Percentiles rank a stretch among this genome's conserved stretches.
These are phyloP conservation scores for Heliosperma pusillum DNA, from an alignment of 148 eudicot species.

Conservation along the genomic window DNA sequence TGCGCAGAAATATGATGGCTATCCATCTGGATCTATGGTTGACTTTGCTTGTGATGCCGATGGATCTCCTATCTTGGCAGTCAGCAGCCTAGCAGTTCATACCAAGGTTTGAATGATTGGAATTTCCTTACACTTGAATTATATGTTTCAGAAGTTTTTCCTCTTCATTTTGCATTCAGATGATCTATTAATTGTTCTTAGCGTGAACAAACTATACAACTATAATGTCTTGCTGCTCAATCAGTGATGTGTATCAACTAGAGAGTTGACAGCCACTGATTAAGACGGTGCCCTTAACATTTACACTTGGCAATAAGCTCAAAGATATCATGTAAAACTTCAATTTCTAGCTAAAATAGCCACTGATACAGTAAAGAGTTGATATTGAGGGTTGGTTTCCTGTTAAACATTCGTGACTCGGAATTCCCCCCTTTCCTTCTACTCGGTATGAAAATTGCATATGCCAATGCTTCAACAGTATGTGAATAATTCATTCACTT, in stretches of 20 bases:
- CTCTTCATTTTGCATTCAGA: neutral
- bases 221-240: neutral
- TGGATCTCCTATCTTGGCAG: constrained; percentile 89
- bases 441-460: neutral
- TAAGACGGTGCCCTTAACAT: neutral
- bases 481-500: neutral
- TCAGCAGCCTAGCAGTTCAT: constrained; percentile 94
- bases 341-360: neutral
- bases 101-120: constrained; percentile 51
- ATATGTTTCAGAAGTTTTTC: neutral
- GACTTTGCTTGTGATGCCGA: constrained; percentile 86
- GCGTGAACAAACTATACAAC: neutral
- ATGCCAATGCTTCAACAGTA: neutral
- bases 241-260: neutral
- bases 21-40: constrained; percentile 94
- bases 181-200: neutral
- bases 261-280: neutral
- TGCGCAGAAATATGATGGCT: constrained; percentile 77
- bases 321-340: neutral
- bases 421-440: neutral
- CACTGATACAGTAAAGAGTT: neutral
- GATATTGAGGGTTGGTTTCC: neutral
- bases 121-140: neutral
- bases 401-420: too few relatives aligned
- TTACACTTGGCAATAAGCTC: neutral